Percentiles rank a stretch among this genome's conserved stretches.
Evolutionary conservation across 2,329 filamentous ascomycete genomes (phyloP).

Genomic region (Penicillium fuscoglaucum): DNA sequence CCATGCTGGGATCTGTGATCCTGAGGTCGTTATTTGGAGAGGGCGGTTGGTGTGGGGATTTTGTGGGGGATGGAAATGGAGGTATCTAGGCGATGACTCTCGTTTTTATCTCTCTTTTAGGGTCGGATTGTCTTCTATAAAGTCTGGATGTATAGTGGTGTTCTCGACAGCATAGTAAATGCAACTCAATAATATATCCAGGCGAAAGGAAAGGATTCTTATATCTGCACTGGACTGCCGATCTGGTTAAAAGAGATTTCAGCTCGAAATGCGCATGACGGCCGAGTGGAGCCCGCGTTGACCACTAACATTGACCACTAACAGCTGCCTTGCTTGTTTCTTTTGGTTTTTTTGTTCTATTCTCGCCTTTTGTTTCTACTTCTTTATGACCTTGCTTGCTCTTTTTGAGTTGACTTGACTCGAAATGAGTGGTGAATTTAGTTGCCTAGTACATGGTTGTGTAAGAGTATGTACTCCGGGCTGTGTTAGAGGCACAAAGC

Average conservation of each 20-base stretch:
- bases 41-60: constrained; percentile 2
- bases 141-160: background rate
- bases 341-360: background rate
- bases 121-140: background rate
- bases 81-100: background rate
- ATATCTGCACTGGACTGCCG: background rate
- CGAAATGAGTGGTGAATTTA: background rate
- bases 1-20: background rate
- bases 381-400: background rate
- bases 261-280: background rate
- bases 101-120: background rate
- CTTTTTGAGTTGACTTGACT: background rate
- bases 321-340: background rate
- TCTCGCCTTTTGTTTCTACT: background rate
- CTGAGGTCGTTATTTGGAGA: constrained; percentile 5
- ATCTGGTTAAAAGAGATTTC: constrained; percentile 6
- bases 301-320: background rate
- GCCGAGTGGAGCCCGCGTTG: background rate
- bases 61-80: constrained; percentile 4
- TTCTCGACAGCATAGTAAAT: background rate
- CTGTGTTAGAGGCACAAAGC: background rate
- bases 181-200: background rate
- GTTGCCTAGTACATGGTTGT: background rate
- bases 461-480: background rate
- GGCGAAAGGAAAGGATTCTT: background rate